Conservation (phyloP, 176 grass and related monocot species). For the Neostapfia colusana region DNA sequence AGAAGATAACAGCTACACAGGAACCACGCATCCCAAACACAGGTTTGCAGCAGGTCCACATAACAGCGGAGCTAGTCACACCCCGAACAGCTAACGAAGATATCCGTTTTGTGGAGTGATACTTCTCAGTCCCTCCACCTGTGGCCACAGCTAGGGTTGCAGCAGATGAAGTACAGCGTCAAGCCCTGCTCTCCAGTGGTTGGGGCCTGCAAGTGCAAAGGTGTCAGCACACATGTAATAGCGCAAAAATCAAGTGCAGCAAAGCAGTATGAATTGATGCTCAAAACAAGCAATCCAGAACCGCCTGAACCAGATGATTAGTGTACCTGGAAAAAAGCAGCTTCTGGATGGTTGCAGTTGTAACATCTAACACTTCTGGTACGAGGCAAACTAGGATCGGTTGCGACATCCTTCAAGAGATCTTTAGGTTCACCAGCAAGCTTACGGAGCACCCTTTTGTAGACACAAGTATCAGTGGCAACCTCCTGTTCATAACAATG, state of each 20-base stretch:
- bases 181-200: constrained; percentile 60
- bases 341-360: constrained; percentile 75
- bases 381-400: constrained; percentile 75
- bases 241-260: neutral
- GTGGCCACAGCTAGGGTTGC: constrained; percentile 90
- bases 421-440: constrained; percentile 55
- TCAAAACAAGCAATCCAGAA: too few species aligned
- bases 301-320: too few species aligned
- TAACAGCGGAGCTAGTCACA: too few species aligned
- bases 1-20: neutral
- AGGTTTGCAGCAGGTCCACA: too few species aligned
- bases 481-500: constrained; percentile 51
- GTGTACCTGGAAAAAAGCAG: constrained; percentile 93
- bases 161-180: constrained; percentile 89
- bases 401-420: constrained; percentile 57
- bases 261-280: neutral
- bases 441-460: constrained; percentile 75
- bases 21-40: neutral
- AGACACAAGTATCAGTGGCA: constrained; percentile 63
- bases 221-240: neutral
- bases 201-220: constrained; percentile 50
- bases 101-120: constrained; percentile 7
- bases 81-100: too few species aligned
- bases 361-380: constrained; percentile 76
- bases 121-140: constrained; percentile 76